These are phyloP conservation scores for Solanum medicagineum DNA, from an alignment of 257 asterid genomes.

Conservation along the genomic window DNA sequence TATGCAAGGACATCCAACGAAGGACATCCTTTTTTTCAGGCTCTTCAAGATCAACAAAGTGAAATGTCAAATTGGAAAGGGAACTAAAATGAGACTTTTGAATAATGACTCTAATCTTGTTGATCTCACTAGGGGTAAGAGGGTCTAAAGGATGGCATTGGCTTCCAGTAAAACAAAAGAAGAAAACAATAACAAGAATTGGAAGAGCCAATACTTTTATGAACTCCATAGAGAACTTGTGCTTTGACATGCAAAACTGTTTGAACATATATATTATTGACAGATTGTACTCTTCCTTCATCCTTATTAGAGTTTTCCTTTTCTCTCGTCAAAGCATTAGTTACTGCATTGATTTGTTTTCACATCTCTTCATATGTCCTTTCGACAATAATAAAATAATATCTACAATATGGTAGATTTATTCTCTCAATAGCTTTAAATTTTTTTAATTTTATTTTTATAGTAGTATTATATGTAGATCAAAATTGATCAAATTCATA, in stretches of 20 bases:
- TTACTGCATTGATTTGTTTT: background rate
- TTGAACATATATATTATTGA: background rate
- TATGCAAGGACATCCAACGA: conserved; percentile 20
- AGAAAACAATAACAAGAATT: background rate
- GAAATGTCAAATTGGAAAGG: conserved; percentile 34
- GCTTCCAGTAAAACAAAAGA: background rate
- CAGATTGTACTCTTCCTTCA: background rate
- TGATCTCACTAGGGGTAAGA: conserved; percentile 41
- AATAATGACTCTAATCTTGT: conserved; percentile 19
- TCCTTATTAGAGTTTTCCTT: too few species aligned
- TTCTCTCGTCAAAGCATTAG: background rate
- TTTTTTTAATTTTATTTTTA: too few species aligned
- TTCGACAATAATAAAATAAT: background rate
- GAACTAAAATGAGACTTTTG: conserved; percentile 23
- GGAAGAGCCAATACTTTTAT: background rate
- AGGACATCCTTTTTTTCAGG: conserved; percentile 52
- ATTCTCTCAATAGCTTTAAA: too few species aligned
- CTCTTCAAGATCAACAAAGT: conserved; percentile 52
- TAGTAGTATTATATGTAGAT: too few species aligned
- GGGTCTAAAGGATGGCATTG: conserved; percentile 60
- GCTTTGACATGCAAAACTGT: background rate
- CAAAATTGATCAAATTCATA: too few species aligned
- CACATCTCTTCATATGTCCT: background rate
- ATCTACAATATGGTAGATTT: background rate
- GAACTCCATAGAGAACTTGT: background rate